Percentiles rank a stretch among this genome's conserved stretches.
Evolutionary conservation across 441 rosid genomes (phyloP).

Genomic region (Sinapis alba): DNA sequence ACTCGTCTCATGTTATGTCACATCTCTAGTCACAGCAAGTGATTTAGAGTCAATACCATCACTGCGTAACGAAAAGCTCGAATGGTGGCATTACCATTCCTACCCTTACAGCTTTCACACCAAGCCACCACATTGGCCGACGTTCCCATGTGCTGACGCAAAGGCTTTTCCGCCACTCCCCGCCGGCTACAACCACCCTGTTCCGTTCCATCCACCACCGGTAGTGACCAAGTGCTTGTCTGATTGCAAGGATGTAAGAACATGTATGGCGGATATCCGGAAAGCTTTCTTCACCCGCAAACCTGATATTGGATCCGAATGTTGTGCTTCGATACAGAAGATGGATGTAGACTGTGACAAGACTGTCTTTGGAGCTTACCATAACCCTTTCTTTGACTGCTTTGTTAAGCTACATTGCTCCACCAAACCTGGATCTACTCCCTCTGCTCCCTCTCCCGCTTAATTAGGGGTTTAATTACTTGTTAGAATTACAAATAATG

Average conservation of each 20-base stretch:
- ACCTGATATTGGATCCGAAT: constrained; percentile 16
- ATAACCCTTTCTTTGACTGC: constrained; percentile 36
- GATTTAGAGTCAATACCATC: not conserved
- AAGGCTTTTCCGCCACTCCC: constrained; percentile 37
- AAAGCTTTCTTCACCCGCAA: constrained; percentile 33
- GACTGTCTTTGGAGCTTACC: constrained; percentile 35
- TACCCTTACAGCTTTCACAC: constrained; percentile 19
- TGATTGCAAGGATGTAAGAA: constrained; percentile 30
- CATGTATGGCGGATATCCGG: constrained; percentile 22
- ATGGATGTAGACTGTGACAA: constrained; percentile 38
- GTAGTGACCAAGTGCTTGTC: constrained; percentile 33
- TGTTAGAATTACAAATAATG: not conserved
- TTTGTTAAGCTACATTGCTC: constrained; percentile 33
- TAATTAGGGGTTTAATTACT: constrained; percentile 5
- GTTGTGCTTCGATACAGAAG: constrained; percentile 32
- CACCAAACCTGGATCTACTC: constrained; percentile 16
- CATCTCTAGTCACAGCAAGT: constrained; percentile 20
- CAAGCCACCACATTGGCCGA: constrained; percentile 26
- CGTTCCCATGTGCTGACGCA: not conserved
- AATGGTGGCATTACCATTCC: constrained; percentile 29
- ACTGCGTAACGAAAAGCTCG: not conserved
- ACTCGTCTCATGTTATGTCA: constrained; percentile 18
- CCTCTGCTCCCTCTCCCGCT: constrained; percentile 34
- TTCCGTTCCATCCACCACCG: constrained; percentile 34
- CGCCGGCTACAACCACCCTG: constrained; percentile 13